Conservation (phyloP, 2,329 filamentous ascomycete genomes). For the Fusarium albosuccineum region DNA sequence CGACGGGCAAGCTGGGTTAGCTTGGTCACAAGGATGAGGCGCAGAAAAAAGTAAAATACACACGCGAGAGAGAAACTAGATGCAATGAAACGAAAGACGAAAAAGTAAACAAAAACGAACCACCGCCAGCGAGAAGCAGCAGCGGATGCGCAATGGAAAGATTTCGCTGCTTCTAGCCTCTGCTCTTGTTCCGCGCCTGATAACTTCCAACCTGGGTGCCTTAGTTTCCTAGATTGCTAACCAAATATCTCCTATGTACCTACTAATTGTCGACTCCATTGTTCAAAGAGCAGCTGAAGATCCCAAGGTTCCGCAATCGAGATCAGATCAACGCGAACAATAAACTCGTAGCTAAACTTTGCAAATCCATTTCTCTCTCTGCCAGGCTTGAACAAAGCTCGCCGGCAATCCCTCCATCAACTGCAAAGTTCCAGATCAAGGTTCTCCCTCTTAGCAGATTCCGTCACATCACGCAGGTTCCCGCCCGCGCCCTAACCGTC, state of each 20-base stretch:
- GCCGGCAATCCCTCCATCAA: background rate
- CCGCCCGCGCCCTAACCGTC: background rate
- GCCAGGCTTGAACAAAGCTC: background rate
- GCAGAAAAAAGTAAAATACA: background rate
- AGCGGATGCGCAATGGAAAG: slow-evolving; percentile 1
- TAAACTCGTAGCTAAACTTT: background rate
- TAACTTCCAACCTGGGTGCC: too few species aligned
- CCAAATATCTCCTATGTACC: too few species aligned
- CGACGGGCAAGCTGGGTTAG: background rate
- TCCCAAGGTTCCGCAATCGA: background rate
- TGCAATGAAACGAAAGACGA: slow-evolving; percentile 28
- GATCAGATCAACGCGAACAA: background rate
- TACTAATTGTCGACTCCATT: background rate
- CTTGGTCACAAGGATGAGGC: slow-evolving; percentile 13
- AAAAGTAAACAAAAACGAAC: slow-evolving; percentile 24
- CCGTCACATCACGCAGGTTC: background rate
- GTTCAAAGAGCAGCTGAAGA: slow-evolving; percentile 1
- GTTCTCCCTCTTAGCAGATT: slow-evolving; percentile 26
- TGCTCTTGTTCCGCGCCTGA: background rate
- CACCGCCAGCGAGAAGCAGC: background rate
- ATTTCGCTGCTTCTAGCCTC: slow-evolving; percentile 11
- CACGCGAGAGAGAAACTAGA: background rate
- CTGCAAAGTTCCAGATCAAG: slow-evolving; percentile 8
- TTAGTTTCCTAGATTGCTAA: too few species aligned
- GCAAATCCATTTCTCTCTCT: background rate